A percentile compares a stretch with the other conserved stretches of the same genome.
Evolutionary conservation across 2,329 filamentous ascomycete genomes (phyloP).

Genomic region (Ceratocystis variospora): DNA sequence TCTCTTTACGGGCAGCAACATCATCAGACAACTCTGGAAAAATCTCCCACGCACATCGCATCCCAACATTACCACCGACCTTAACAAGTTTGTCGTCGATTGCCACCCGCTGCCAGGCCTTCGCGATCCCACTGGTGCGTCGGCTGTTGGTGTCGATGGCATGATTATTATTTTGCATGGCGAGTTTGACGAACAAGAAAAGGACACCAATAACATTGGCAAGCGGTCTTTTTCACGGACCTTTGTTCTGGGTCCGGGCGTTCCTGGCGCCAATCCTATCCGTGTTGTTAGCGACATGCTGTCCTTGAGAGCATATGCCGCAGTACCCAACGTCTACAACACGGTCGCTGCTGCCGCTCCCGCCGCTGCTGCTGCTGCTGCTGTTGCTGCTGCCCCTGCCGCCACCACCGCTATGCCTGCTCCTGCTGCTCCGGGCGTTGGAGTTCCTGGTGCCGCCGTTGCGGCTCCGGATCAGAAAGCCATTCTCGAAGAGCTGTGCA

Average conservation of each 20-base stretch:
- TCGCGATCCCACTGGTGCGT: slow-evolving; percentile 53
- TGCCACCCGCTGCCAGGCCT: slow-evolving; percentile 61
- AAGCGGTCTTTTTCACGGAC: slow-evolving; percentile 71
- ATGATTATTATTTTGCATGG: slow-evolving; percentile 69
- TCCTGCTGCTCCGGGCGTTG: slow-evolving; percentile 19
- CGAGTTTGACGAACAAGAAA: slow-evolving; percentile 64
- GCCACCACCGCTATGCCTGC: slow-evolving; percentile 16
- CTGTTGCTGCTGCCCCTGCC: slow-evolving; percentile 20
- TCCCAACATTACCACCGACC: slow-evolving; percentile 51
- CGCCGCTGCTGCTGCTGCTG: slow-evolving; percentile 19
- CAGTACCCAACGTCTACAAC: slow-evolving; percentile 31
- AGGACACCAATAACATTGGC: slow-evolving; percentile 39
- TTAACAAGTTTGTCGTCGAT: slow-evolving; percentile 68
- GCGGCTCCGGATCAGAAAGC: slow-evolving; percentile 47
- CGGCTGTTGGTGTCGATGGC: slow-evolving; percentile 55
- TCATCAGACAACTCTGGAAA: slow-evolving; percentile 56
- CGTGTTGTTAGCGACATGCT: slow-evolving; percentile 71
- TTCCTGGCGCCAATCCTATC: slow-evolving; percentile 47
- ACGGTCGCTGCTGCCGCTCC: slow-evolving; percentile 25
- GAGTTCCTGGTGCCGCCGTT: slow-evolving; percentile 22
- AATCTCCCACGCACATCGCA: slow-evolving; percentile 60
- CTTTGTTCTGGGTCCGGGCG: slow-evolving; percentile 65
- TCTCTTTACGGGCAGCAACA: slow-evolving; percentile 47
- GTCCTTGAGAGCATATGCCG: slow-evolving; percentile 51
- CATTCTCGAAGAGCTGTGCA: slow-evolving; percentile 60